These are phyloP conservation scores for Echites panduratus DNA, from an alignment of 257 asterid species.

Conservation along the genomic window DNA sequence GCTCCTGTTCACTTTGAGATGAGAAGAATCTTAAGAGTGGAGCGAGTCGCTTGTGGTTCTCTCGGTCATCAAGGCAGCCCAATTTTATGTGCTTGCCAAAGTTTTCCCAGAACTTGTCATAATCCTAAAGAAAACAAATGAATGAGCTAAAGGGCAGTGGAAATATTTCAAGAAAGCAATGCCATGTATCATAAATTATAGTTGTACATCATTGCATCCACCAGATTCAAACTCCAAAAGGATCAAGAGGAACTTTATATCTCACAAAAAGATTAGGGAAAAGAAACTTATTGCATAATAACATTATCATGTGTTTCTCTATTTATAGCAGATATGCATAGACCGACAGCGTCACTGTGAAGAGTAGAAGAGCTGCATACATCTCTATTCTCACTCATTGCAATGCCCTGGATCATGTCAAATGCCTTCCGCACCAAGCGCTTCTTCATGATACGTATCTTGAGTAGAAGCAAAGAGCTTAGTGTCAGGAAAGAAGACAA, in stretches of 20 bases:
- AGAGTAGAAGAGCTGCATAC: constrained; percentile 27
- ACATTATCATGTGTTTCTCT: too few species aligned
- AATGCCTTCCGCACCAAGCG: constrained; percentile 99
- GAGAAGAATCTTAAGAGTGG: constrained; percentile 86
- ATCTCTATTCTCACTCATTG: constrained; percentile 76
- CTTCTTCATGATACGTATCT: constrained; percentile 95
- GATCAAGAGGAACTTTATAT: background rate
- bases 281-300: background rate
- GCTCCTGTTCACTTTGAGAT: constrained; percentile 78
- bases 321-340: too few species aligned
- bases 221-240: background rate
- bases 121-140: constrained; percentile 51
- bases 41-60: constrained; percentile 95
- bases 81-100: constrained; percentile 82
- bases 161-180: constrained; percentile 1
- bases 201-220: background rate
- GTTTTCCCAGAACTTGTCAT: constrained; percentile 80
- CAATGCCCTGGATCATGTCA: constrained; percentile 93
- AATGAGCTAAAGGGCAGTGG: constrained; percentile 5
- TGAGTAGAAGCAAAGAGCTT: constrained; percentile 9
- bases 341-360: background rate
- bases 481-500: constrained; percentile 9
- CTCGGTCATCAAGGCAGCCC: constrained; percentile 96
- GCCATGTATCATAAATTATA: background rate
- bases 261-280: background rate